phyloP scores from a whole-genome alignment of 179 eudicot species.

The Actinidia chinensis region DNA sequence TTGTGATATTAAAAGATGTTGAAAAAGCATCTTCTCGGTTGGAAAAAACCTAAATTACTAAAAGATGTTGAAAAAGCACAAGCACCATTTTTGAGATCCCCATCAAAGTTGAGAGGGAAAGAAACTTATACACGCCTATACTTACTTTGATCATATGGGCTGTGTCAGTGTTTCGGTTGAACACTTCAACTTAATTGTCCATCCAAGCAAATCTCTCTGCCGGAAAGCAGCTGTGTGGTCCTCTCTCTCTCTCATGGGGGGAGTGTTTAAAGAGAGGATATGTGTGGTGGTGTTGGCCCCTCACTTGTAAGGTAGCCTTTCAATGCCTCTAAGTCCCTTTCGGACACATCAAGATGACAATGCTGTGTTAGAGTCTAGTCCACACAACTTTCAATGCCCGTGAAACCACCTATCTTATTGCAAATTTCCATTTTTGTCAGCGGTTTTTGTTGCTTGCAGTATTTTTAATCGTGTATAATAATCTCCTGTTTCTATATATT shows the following conservation, averaged over 20 bases:
- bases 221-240: slow-evolving; percentile 17
- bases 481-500: too few species aligned
- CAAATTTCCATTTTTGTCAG: too few species aligned
- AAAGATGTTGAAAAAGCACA: background rate
- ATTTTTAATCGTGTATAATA: too few species aligned
- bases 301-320: slow-evolving; percentile 22
- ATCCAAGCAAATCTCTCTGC: slow-evolving; percentile 21
- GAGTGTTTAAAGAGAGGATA: background rate
- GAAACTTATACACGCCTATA: slow-evolving; percentile 3
- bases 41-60: background rate
- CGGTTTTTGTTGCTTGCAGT: too few species aligned
- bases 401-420: slow-evolving; percentile 3
- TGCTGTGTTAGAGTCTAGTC: slow-evolving; percentile 3
- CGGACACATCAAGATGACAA: slow-evolving; percentile 21
- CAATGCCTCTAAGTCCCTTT: background rate
- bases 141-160: background rate
- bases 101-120: background rate
- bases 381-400: slow-evolving; percentile 14
- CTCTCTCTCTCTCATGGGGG: background rate
- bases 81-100: background rate
- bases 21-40: background rate
- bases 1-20: background rate
- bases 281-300: slow-evolving; percentile 20
- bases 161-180: background rate
- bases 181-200: background rate